These are phyloP conservation scores for Nematodospora anomalae DNA, from an alignment of 1,139 yeast species.

Conservation along the genomic window DNA sequence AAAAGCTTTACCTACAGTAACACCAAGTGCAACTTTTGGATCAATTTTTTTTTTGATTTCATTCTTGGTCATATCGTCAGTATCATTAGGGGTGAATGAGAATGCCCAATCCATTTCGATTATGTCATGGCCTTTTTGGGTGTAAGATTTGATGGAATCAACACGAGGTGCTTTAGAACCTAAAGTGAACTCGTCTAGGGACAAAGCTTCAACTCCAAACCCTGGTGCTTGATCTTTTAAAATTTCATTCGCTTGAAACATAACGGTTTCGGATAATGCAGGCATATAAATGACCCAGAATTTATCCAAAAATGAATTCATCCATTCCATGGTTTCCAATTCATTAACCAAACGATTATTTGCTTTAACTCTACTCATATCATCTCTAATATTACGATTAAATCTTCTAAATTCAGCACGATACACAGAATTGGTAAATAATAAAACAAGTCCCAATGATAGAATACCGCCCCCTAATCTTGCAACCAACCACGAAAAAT, in stretches of 20 bases:
- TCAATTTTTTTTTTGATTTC: conserved; percentile 69
- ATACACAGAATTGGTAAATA: conserved; percentile 65
- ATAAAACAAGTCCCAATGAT: conserved; percentile 55
- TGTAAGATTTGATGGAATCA: conserved; percentile 67
- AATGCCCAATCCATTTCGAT: conserved; percentile 85
- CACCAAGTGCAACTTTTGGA: conserved; percentile 79
- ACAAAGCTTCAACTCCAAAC: conserved; percentile 70
- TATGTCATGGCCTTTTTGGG: conserved; percentile 62
- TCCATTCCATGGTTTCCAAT: conserved; percentile 77
- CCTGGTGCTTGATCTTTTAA: conserved; percentile 77
- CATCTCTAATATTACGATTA: conserved; percentile 70
- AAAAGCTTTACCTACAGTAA: conserved; percentile 75
- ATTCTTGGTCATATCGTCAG: conserved; percentile 76
- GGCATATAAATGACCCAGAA: conserved; percentile 91
- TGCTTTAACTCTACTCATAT: conserved; percentile 61
- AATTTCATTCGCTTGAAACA: conserved; percentile 62
- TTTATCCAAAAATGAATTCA: conserved; percentile 70
- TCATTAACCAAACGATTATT: conserved; percentile 60
- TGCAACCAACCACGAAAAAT: conserved; percentile 66
- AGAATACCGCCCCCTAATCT: conserved; percentile 58
- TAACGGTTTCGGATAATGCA: conserved; percentile 73
- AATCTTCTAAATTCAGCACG: conserved; percentile 71
- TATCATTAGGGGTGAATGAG: conserved; percentile 76
- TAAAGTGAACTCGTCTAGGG: conserved; percentile 72
- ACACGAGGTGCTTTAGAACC: conserved; percentile 80